Evolutionary conservation across 2,329 filamentous ascomycete species (phyloP), one percentile per base, ranked within the genome.

Genomic region (Diaporthe humulicola): DNA sequence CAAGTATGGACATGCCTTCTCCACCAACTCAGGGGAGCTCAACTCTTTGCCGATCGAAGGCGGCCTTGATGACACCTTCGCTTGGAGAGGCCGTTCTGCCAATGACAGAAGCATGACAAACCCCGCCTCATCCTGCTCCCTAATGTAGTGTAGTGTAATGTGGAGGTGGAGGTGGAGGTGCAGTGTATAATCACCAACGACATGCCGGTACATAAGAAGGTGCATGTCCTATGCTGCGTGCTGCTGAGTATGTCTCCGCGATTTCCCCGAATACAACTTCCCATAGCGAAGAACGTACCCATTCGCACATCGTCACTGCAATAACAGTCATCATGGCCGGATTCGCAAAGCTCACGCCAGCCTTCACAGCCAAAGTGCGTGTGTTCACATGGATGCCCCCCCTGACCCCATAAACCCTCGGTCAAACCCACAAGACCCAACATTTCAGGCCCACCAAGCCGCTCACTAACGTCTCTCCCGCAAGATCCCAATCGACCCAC

Each of bases 341-440:
- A 75, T 85, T 84, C 74, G 81, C 84, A 73, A 85, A 82, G 75
- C 83, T 85, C 71, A 82, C 84, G 71, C 85, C 85, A 6, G 85
- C 85, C 77, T 86, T 86, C 75, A 84, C 83, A 64, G 80, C 81
- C 56, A 78, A 79, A 54, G 84, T 84, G 77, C 30, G 71, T 52
- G 64, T 48, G 17, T 10, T 28, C 12, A 22, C 17, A 8, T 48
- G n/a, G 28, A 48, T 33, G 1, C 1, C n/a, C 33, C 33, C 64
- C 48, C 48, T 54, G 48, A 69, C 48, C 48, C 15, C 64, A n/a
- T n/a, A n/a, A 54, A 52, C 3, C 48, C 7, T 25, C 48, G n/a
- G 6, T 54, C 15, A 40, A 54, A 69, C 9, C 64, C 64, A 69
- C 64, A 40, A 4, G n/a, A n/a, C 38, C 57, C n/a, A n/a, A 42